Evolutionary conservation across 768 basidiomycete genomes (phyloP).

Genomic region (Pisolithus marmoratus): DNA sequence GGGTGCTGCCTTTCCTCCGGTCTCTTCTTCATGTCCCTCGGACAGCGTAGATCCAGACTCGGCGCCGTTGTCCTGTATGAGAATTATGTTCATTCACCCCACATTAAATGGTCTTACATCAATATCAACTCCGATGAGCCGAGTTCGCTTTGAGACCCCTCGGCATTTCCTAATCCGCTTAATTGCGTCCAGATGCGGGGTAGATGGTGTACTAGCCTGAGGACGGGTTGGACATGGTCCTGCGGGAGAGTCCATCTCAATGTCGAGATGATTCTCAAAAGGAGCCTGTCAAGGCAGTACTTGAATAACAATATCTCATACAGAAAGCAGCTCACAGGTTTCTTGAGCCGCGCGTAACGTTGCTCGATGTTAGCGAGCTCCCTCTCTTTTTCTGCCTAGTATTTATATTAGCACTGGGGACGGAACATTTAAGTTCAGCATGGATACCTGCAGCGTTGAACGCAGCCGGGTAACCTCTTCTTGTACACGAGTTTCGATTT

Average conservation of each 20-base stretch:
- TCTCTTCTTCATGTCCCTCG: too few relatives aligned
- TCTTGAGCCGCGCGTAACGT: background rate
- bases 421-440: background rate
- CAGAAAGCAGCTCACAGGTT: too few relatives aligned
- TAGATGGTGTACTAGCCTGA: background rate
- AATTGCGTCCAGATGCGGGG: constrained; percentile 1
- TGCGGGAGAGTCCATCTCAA: background rate
- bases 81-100: background rate
- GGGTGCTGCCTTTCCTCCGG: too few relatives aligned
- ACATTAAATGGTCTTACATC: background rate
- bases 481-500: background rate
- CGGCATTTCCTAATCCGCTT: constrained; percentile 2
- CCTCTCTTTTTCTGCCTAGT: constrained; percentile 4
- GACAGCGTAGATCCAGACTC: background rate
- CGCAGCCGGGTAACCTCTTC: background rate
- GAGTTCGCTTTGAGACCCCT: background rate
- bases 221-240: background rate
- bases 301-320: background rate
- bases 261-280: background rate
- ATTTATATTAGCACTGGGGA: background rate
- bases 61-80: background rate
- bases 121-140: background rate
- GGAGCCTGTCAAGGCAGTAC: background rate
- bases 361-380: constrained; percentile 9
- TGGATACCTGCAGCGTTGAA: background rate